These are phyloP conservation scores for Parachlorella kessleri DNA, from an alignment of 139 green algal genomes.

Conservation along the genomic window DNA sequence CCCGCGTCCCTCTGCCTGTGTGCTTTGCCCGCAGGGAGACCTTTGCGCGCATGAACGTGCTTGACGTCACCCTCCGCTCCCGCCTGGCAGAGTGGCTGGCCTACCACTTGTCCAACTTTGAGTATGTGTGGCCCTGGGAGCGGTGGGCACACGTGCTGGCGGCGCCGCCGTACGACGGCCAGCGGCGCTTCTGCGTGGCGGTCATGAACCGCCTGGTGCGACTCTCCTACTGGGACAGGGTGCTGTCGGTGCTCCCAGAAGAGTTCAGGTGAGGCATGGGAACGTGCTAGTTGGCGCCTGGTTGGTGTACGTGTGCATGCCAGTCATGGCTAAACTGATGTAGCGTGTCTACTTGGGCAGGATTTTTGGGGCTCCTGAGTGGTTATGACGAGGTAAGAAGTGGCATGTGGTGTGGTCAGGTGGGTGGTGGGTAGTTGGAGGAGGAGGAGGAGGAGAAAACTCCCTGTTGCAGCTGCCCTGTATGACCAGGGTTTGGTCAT, in stretches of 20 bases:
- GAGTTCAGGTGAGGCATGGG: conserved; percentile 47
- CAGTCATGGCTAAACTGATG: too few relatives aligned
- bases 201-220: conserved; percentile 71
- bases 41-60: conserved; percentile 60
- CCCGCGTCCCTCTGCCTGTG: too few relatives aligned
- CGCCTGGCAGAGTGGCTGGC: conserved; percentile 83
- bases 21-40: conserved; percentile 50
- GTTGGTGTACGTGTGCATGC: too few relatives aligned
- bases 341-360: too few relatives aligned
- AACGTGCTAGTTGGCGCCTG: too few relatives aligned
- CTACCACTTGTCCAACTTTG: conserved; percentile 90
- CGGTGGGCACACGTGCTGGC: conserved; percentile 73
- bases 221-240: conserved; percentile 60
- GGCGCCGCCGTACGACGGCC: conserved; percentile 61
- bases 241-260: conserved; percentile 51
- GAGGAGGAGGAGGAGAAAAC: too few relatives aligned
- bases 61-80: conserved; percentile 74
- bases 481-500: too few relatives aligned
- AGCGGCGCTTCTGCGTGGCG: conserved; percentile 68
- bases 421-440: too few relatives aligned
- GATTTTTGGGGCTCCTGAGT: too few relatives aligned
- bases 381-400: too few relatives aligned
- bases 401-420: too few relatives aligned
- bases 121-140: conserved; percentile 92
- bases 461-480: too few relatives aligned